A percentile compares a stretch with the other conserved stretches of the same genome.
Conservation (phyloP, 768 basidiomycete genomes). For the Guyanaporus albipodus region DNA sequence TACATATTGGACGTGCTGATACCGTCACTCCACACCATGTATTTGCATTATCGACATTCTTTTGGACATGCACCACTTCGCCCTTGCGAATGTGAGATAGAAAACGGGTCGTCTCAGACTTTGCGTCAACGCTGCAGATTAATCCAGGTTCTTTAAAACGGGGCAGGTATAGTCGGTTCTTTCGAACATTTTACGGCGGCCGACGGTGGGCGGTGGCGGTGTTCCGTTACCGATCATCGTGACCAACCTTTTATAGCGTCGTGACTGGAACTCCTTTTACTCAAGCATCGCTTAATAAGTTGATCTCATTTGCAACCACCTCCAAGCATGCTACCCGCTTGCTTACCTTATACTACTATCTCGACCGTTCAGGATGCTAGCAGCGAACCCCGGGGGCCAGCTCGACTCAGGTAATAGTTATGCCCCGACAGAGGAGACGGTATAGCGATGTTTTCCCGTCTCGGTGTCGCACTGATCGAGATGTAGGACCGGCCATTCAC, state of each 20-base stretch:
- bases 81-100: not conserved
- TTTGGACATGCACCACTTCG: slow-evolving; percentile 12
- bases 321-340: not conserved
- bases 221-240: too few relatives aligned
- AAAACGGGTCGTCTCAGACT: not conserved
- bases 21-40: slow-evolving; percentile 19
- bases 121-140: not conserved
- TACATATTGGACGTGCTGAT: slow-evolving; percentile 29
- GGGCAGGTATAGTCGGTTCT: too few relatives aligned
- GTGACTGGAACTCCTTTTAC: not conserved
- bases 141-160: not conserved
- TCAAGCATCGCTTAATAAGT: slow-evolving; percentile 26
- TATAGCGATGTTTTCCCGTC: slow-evolving; percentile 1
- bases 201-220: too few relatives aligned
- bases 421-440: slow-evolving; percentile 4
- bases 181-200: too few relatives aligned
- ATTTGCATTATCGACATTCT: slow-evolving; percentile 24
- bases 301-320: not conserved
- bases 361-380: slow-evolving; percentile 1
- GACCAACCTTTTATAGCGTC: not conserved
- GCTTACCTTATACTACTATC: not conserved
- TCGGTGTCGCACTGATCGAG: slow-evolving; percentile 4
- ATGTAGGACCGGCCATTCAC: slow-evolving; percentile 26
- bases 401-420: not conserved
- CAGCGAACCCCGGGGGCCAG: not conserved